phyloP scores from a whole-genome alignment of 352 stramenopile species.

The Phytopythium cucurbitacearum region DNA sequence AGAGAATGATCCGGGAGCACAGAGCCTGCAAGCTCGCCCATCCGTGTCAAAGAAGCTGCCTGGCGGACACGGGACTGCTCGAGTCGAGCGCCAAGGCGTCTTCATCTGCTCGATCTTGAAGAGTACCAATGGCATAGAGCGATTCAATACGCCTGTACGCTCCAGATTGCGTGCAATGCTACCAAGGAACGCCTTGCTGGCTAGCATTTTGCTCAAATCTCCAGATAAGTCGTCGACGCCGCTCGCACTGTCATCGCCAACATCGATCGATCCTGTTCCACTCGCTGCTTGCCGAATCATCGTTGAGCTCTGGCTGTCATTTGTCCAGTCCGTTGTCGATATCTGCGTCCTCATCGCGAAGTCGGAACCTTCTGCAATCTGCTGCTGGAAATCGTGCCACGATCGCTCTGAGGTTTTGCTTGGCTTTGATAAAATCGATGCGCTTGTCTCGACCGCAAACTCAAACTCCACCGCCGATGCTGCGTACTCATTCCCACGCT shows the following conservation, averaged over 20 bases:
- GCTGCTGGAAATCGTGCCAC: no score
- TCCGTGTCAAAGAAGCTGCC: conserved; percentile 24
- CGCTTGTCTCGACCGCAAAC: no score
- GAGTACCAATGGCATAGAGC: conserved; percentile 6
- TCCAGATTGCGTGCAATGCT: conserved; percentile 3
- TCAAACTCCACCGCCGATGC: no score
- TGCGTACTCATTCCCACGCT: no score
- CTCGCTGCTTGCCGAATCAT: no score
- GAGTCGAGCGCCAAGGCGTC: conserved; percentile 13
- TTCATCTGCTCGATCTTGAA: conserved; percentile 10
- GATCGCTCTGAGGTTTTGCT: no score
- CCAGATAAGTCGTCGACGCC: conserved; percentile 12
- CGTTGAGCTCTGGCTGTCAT: no score
- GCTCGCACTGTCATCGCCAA: not conserved
- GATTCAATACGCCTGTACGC: conserved; percentile 3
- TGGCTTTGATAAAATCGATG: no score
- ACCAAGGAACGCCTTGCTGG: not conserved
- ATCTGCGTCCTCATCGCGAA: no score
- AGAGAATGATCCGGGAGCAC: conserved; percentile 27
- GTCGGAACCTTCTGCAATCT: no score
- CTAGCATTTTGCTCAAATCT: not conserved
- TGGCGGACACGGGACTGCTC: conserved; percentile 19
- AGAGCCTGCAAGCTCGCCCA: conserved; percentile 19
- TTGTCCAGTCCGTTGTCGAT: no score
- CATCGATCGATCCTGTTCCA: no score